Percentiles rank a stretch among this genome's conserved stretches.
phyloP scores from a whole-genome alignment of 306 rosid genomes.

The Vachellia collinsii region DNA sequence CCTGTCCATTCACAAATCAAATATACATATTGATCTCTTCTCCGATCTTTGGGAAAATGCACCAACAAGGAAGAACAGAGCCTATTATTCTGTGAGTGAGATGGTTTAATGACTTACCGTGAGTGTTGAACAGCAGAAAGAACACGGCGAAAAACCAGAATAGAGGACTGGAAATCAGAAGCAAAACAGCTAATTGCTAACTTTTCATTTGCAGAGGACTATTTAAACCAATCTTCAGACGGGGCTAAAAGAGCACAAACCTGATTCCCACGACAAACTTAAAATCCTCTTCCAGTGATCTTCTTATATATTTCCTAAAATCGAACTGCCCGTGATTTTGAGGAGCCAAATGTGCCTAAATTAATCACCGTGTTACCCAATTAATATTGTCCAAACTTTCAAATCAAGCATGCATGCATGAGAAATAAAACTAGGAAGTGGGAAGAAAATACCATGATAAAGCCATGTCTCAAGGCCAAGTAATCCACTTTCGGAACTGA shows the following conservation, averaged over 20 bases:
- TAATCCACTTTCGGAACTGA: conserved; percentile 82
- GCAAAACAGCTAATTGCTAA: not conserved
- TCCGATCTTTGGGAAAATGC: not conserved
- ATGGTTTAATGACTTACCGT: conserved; percentile 47
- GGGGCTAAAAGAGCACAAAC: conserved; percentile 31
- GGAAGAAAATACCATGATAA: conserved; percentile 51
- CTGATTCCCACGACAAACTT: conserved; percentile 88
- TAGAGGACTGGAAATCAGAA: conserved; percentile 58
- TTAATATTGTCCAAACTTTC: not conserved
- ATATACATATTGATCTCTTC: not conserved
- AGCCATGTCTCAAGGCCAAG: conserved; percentile 66
- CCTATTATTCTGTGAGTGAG: not conserved
- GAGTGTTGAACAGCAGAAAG: conserved; percentile 74
- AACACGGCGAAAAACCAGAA: conserved; percentile 83
- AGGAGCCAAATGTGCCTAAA: conserved; percentile 92
- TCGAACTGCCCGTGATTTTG: conserved; percentile 71
- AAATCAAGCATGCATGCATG: not conserved
- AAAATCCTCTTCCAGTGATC: conserved; percentile 89
- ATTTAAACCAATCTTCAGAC: not conserved
- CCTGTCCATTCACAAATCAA: conserved; percentile 49
- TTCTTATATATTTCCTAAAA: conserved; percentile 72
- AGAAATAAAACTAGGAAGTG: not conserved
- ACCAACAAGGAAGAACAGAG: not conserved
- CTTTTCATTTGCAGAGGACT: not conserved
- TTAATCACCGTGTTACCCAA: not conserved